These are phyloP conservation scores for Penicillium desertorum DNA, from an alignment of 495 filamentous ascomycete genomes.

Conservation along the genomic window DNA sequence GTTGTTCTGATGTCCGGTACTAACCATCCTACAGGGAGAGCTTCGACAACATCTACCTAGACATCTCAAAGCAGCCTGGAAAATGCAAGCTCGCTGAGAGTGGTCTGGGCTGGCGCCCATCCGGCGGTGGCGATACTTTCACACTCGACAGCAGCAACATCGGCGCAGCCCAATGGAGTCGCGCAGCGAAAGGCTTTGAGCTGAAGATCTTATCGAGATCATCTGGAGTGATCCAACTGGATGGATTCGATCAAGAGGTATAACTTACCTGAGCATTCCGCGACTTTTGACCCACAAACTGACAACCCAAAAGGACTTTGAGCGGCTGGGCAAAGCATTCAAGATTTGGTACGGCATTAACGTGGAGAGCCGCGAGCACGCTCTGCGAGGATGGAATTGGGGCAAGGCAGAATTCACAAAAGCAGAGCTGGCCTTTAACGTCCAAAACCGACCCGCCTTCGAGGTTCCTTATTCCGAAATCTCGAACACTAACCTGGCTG, in stretches of 20 bases:
- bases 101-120: conserved; percentile 92
- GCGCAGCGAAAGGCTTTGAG: conserved; percentile 88
- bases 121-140: conserved; percentile 83
- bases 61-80: conserved; percentile 84
- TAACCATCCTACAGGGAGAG: conserved; percentile 63
- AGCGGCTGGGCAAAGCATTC: conserved; percentile 84
- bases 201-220: conserved; percentile 82
- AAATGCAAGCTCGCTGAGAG: conserved; percentile 92
- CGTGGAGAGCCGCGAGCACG: conserved; percentile 88
- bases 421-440: conserved; percentile 91
- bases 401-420: conserved; percentile 97
- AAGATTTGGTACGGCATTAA: conserved; percentile 95
- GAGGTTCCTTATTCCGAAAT: conserved; percentile 98
- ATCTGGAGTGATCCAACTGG: conserved; percentile 85
- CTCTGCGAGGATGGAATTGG: conserved; percentile 98
- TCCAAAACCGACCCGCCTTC: conserved; percentile 95
- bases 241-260: conserved; percentile 93
- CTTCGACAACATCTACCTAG: conserved; percentile 94
- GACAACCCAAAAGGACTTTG: conserved; percentile 65
- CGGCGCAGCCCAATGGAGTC: conserved; percentile 87
- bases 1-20: conserved; percentile 14
- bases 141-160: conserved; percentile 84
- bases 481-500: conserved; percentile 95
- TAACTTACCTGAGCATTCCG: conserved; percentile 7
- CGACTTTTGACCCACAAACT: conserved; percentile 2